Base-by-base conservation (phyloP, 2,329 filamentous ascomycete genomes). In the Sclerotinia nivalis region DNA sequence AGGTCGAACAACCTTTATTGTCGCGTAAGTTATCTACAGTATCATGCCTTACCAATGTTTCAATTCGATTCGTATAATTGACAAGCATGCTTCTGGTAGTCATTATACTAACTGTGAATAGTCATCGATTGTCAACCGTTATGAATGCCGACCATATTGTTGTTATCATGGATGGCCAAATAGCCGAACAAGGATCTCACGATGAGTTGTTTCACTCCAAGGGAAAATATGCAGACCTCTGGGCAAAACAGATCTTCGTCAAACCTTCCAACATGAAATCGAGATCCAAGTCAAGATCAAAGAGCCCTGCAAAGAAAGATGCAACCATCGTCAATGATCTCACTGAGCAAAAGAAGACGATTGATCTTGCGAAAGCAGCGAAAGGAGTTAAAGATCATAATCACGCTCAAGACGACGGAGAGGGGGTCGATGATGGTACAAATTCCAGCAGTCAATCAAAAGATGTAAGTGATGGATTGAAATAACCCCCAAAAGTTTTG, bases 131-230 rank as follows among this genome's bases (percentile, higher is more conserved):
- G n/a, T 85, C 84, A 0, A 87, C 85, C 0, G 82, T 87, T 47
- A 83, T 85, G 28, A 81, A 83, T 71, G 83, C 86, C 0, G 84
- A 88, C 71, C 79, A 80, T 65, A 87, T 88, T 54, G 69, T 87
- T 58, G 85, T 87, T 6, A 78, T 88, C 37, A 80, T 85, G 68
- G 79, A 83, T 54, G 87, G 87, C 7, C 77, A 79, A 49, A 80
- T 88, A 34, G 79, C 84, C 31, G 85, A 88, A 75, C 79, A 80
- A 45, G 86, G 87, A 7, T 82, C 81, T 25, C 86, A 88, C 72
- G 73, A 79, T 0, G 80, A 84, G 43, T 76, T 88, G 55, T 74
- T 88, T 37, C 75, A 78, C 28, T 71, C 73, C n/a, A 80, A 81
- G 3, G 86, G 86, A 1, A 82, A 82, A 72, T 88, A 88, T 69